Evolutionary conservation across 208 protist species (phyloP).

Genomic region (Trypanosoma melophagium): DNA sequence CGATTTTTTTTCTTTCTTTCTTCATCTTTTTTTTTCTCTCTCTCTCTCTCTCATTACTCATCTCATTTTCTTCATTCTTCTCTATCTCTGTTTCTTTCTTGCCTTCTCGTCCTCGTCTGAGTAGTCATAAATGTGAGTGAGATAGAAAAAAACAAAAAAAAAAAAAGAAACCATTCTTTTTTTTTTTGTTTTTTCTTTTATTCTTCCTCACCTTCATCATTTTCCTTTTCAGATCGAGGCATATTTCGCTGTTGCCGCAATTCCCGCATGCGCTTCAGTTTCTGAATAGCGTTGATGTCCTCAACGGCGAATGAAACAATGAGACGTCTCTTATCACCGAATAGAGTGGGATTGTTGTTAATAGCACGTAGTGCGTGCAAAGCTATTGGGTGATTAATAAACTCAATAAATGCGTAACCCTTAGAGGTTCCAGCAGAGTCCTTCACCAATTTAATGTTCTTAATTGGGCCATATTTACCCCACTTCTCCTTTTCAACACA

Average conservation of each 20-base stretch:
- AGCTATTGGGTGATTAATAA: slow-evolving; percentile 90
- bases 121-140: not conserved
- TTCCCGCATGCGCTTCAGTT: slow-evolving; percentile 84
- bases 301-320: slow-evolving; percentile 93
- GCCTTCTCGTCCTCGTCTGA: not conserved
- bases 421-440: slow-evolving; percentile 81
- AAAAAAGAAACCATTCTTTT: not conserved
- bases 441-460: slow-evolving; percentile 82
- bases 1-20: slow-evolving; percentile 1
- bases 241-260: slow-evolving; percentile 52
- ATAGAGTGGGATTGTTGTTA: slow-evolving; percentile 94
- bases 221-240: not conserved
- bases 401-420: slow-evolving; percentile 93
- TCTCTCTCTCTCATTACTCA: not conserved
- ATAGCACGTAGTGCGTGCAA: slow-evolving; percentile 76
- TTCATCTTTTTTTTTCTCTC: not conserved
- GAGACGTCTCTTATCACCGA: slow-evolving; percentile 77
- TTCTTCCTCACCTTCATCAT: slow-evolving; percentile 5
- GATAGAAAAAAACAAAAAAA: not conserved
- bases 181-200: not conserved
- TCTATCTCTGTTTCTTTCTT: slow-evolving; percentile 2
- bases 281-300: slow-evolving; percentile 86
- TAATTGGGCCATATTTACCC: slow-evolving; percentile 90
- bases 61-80: not conserved
- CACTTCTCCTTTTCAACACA: slow-evolving; percentile 73